A percentile compares a stretch with the other conserved stretches of the same genome.
phyloP scores from a whole-genome alignment of 2,329 filamentous ascomycete species.

The Colletotrichum destructivum region DNA sequence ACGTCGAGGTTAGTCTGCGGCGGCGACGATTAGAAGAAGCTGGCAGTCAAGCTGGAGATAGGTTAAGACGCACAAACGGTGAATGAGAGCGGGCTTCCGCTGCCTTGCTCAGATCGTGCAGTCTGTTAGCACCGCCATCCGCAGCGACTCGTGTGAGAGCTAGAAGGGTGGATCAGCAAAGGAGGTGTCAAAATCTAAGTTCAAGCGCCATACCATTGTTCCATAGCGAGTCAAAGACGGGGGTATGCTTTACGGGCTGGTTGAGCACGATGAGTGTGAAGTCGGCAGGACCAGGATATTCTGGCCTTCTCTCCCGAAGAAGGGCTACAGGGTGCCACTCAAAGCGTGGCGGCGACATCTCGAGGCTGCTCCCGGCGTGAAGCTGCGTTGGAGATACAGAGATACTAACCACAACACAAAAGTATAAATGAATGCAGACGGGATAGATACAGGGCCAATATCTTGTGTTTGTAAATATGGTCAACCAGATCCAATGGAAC shows the following conservation, averaged over 20 bases:
- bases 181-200: too few relatives aligned
- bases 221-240: slow-evolving; percentile 66
- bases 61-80: slow-evolving; percentile 22
- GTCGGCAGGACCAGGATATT: slow-evolving; percentile 45
- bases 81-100: slow-evolving; percentile 4
- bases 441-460: not conserved
- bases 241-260: slow-evolving; percentile 63
- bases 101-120: slow-evolving; percentile 62
- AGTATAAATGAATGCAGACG: not conserved
- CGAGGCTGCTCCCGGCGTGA: slow-evolving; percentile 9
- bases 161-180: slow-evolving; percentile 53
- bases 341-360: slow-evolving; percentile 44
- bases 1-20: slow-evolving; percentile 72
- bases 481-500: not conserved
- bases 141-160: slow-evolving; percentile 82
- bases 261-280: slow-evolving; percentile 67
- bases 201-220: slow-evolving; percentile 58
- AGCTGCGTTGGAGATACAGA: not conserved
- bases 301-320: slow-evolving; percentile 52
- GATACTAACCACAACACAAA: not conserved
- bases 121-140: slow-evolving; percentile 90
- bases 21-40: not conserved
- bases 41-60: not conserved
- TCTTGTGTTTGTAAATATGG: too few relatives aligned
- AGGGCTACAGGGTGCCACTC: slow-evolving; percentile 59